These are phyloP conservation scores for Skeletonema costatum DNA, from an alignment of 108 stramenopile species.

Conservation along the genomic window DNA sequence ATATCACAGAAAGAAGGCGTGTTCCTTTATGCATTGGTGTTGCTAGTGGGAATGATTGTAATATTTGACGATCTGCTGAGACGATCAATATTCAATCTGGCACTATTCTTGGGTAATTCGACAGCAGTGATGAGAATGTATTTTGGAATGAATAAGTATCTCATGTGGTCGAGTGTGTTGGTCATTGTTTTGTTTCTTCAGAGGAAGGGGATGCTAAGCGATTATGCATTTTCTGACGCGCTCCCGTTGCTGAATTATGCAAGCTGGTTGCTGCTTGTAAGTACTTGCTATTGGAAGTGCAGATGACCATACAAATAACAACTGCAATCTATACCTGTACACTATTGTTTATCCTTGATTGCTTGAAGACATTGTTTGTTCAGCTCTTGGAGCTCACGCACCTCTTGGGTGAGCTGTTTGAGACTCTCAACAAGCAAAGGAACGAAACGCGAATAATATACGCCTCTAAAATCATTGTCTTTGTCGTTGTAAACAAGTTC, in stretches of 20 bases:
- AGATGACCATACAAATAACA: neutral
- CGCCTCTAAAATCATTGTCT: conserved; percentile 29
- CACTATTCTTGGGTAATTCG: conserved; percentile 7
- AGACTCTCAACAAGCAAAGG: conserved; percentile 46
- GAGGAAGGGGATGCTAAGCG: neutral
- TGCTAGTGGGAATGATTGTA: conserved; percentile 15
- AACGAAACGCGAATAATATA: conserved; percentile 43
- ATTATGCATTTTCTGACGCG: neutral
- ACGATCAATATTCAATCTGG: conserved; percentile 9
- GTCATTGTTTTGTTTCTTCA: neutral
- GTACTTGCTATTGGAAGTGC: neutral
- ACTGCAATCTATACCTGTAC: too few relatives aligned
- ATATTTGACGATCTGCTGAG: conserved; percentile 9
- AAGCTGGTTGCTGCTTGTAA: neutral
- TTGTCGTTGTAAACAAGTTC: conserved; percentile 55
- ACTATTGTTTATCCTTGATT: neutral
- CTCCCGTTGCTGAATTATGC: neutral
- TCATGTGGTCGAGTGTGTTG: conserved; percentile 4
- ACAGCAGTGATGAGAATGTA: conserved; percentile 20
- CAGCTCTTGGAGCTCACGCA: conserved; percentile 15
- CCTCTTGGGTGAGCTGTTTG: conserved; percentile 36
- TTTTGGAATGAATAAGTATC: conserved; percentile 19
- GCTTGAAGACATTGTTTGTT: neutral
- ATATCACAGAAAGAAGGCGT: conserved; percentile 15
- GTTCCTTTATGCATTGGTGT: conserved; percentile 4